Evolutionary conservation across 495 filamentous ascomycete species (phyloP).

Genomic region (Umbilicaria muhlenbergii): DNA sequence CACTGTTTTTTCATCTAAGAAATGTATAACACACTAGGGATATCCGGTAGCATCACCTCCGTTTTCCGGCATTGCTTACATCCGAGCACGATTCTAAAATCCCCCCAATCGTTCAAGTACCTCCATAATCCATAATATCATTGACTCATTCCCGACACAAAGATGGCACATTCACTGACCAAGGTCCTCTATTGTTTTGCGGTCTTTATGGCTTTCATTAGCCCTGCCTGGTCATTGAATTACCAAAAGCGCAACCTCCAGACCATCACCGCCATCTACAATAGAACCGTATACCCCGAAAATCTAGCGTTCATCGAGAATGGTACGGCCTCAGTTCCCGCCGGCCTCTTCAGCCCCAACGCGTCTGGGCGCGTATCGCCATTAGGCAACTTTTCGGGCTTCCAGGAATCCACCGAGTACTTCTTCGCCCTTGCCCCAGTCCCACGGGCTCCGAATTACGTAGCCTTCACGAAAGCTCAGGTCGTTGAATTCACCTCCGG

Average conservation of each 20-base stretch:
- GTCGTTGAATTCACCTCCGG: slow-evolving; percentile 7
- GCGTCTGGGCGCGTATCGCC: slow-evolving; percentile 21
- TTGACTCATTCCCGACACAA: too few species aligned
- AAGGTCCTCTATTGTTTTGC: too few species aligned
- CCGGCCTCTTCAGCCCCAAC: slow-evolving; percentile 15
- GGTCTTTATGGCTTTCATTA: too few species aligned
- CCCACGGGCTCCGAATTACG: neutral
- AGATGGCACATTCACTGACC: too few species aligned
- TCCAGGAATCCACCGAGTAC: slow-evolving; percentile 7
- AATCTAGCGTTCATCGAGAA: neutral
- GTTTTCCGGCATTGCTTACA: too few species aligned
- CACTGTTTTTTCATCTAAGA: too few species aligned
- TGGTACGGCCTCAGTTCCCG: neutral
- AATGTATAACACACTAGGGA: too few species aligned
- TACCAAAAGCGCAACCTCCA: slow-evolving; percentile 1
- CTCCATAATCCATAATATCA: too few species aligned
- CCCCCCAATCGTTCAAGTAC: too few species aligned
- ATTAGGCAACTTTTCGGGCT: slow-evolving; percentile 10
- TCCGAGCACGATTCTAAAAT: too few species aligned
- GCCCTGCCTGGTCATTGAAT: too few species aligned
- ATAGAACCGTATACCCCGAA: neutral
- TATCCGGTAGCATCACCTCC: too few species aligned
- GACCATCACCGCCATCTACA: neutral
- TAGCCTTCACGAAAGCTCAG: slow-evolving; percentile 1
- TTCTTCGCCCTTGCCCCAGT: slow-evolving; percentile 8